Conservation (phyloP, 306 rosid species). For the Dalbergia oliveri region DNA sequence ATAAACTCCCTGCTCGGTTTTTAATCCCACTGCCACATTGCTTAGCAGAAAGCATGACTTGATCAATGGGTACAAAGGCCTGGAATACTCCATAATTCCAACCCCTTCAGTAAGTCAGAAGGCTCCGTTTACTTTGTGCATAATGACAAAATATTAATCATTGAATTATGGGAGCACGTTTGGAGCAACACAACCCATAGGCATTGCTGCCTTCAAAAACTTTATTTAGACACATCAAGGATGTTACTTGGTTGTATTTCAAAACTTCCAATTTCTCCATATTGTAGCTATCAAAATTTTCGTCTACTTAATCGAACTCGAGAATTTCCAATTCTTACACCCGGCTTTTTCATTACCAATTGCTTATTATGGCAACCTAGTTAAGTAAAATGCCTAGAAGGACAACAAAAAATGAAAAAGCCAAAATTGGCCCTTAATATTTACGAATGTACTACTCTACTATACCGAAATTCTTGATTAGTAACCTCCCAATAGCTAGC, state of each 20-base stretch:
- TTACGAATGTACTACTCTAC: neutral
- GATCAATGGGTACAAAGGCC: constrained; percentile 63
- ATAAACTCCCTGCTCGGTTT: neutral
- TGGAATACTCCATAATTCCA: constrained; percentile 52
- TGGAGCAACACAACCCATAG: constrained; percentile 43
- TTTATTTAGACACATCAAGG: neutral
- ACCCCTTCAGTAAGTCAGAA: constrained; percentile 40
- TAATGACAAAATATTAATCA: constrained; percentile 66
- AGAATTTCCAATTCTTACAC: neutral
- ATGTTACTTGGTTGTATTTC: neutral
- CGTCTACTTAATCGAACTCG: neutral
- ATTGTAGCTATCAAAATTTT: neutral
- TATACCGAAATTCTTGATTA: neutral
- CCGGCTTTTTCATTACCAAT: neutral
- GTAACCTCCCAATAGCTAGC: neutral
- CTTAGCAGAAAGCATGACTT: constrained; percentile 54
- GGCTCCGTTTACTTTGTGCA: constrained; percentile 55
- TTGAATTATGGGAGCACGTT: constrained; percentile 65
- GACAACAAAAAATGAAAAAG: too few species aligned
- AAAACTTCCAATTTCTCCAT: neutral
- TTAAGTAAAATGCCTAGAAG: neutral
- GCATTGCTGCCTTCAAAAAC: constrained; percentile 59
- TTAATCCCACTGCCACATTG: neutral
- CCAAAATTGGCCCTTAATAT: neutral
- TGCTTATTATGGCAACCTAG: neutral